These are phyloP conservation scores for Phytophthora litchii DNA, from an alignment of 352 stramenopile genomes.

Conservation along the genomic window DNA sequence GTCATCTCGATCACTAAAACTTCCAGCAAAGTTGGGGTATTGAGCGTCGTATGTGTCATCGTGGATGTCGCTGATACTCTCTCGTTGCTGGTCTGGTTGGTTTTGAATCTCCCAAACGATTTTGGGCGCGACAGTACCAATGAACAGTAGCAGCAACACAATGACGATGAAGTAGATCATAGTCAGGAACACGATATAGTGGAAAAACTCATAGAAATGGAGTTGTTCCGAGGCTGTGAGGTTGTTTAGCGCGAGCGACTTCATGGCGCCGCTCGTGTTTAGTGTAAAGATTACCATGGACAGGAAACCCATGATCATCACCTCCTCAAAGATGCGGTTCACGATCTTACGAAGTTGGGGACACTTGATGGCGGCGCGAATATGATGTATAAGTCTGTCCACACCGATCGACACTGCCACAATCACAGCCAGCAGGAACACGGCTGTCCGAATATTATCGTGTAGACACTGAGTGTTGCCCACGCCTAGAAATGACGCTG, in stretches of 20 bases:
- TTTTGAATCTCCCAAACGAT: constrained; percentile 72
- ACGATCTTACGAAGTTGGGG: constrained; percentile 85
- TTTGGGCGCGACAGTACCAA: constrained; percentile 84
- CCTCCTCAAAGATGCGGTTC: constrained; percentile 87
- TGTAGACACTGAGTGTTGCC: constrained; percentile 82
- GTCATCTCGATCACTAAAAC: constrained; percentile 35
- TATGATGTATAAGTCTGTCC: constrained; percentile 54
- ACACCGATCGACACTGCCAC: constrained; percentile 74
- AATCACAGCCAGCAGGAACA: constrained; percentile 82
- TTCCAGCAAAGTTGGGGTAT: constrained; percentile 21
- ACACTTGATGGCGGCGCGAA: constrained; percentile 66
- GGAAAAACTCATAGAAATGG: constrained; percentile 91
- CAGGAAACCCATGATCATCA: constrained; percentile 90
- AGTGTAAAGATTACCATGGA: constrained; percentile 90
- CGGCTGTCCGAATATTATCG: constrained; percentile 68
- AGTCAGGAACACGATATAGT: constrained; percentile 90
- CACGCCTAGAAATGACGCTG: constrained; percentile 77
- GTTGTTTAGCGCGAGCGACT: constrained; percentile 49
- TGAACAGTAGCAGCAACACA: constrained; percentile 81
- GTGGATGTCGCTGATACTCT: constrained; percentile 37
- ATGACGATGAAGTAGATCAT: constrained; percentile 92
- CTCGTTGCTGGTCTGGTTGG: constrained; percentile 25
- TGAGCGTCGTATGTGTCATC: constrained; percentile 31
- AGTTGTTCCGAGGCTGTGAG: constrained; percentile 70
- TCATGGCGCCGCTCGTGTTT: constrained; percentile 80